These are phyloP conservation scores for Passiflora organensis DNA, from an alignment of 345 rosid genomes.

Conservation along the genomic window DNA sequence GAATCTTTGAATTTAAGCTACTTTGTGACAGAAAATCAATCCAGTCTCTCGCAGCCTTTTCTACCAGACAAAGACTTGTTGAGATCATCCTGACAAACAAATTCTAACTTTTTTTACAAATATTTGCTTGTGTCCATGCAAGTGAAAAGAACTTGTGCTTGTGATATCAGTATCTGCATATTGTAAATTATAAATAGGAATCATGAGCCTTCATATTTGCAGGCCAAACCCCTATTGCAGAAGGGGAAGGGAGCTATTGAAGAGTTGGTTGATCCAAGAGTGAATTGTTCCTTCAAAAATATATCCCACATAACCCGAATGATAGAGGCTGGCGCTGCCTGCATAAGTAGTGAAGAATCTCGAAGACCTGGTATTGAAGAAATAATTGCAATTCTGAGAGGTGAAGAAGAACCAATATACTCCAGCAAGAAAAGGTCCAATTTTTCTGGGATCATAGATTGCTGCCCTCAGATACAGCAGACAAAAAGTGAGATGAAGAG, in stretches of 20 bases:
- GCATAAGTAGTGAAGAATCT: conserved; percentile 63
- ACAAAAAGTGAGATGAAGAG: conserved; percentile 73
- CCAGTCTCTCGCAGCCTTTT: too few species aligned
- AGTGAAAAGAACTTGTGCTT: neutral
- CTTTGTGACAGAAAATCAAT: too few species aligned
- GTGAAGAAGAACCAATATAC: conserved; percentile 41
- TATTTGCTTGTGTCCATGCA: too few species aligned
- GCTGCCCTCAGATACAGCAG: conserved; percentile 52
- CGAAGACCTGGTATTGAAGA: conserved; percentile 57
- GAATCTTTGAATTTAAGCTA: too few species aligned
- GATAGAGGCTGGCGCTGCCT: conserved; percentile 77
- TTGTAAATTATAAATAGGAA: neutral
- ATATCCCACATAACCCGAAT: conserved; percentile 42
- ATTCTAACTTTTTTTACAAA: too few species aligned
- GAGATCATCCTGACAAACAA: too few species aligned
- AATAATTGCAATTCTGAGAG: conserved; percentile 51
- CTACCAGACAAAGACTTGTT: too few species aligned
- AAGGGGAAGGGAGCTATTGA: conserved; percentile 57
- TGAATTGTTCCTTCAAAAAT: conserved; percentile 35
- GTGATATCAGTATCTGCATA: conserved; percentile 2
- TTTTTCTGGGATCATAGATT: conserved; percentile 57
- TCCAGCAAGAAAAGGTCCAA: conserved; percentile 38
- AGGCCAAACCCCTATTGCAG: conserved; percentile 76
- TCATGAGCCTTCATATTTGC: conserved; percentile 11
- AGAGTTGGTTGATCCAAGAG: conserved; percentile 64